Conservation (phyloP, 352 stramenopile species). For the Globisporangium spiculum region DNA sequence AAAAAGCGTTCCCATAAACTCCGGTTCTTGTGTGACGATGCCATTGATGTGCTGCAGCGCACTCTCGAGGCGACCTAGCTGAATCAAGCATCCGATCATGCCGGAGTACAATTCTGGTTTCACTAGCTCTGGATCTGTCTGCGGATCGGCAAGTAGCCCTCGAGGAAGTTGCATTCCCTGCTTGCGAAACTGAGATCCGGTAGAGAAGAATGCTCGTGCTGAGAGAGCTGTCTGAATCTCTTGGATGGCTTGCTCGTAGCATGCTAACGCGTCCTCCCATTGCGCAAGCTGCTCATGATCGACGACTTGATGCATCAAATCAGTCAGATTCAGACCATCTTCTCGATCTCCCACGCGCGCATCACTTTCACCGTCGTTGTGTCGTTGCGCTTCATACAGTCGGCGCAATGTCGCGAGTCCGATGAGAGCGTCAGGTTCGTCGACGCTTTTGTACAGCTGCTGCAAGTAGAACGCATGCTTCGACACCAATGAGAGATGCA, state of each 20-base stretch:
- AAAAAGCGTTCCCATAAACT: conserved; percentile 79
- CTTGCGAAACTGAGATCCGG: neutral
- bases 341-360: conserved; percentile 25
- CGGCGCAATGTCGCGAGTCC: conserved; percentile 57
- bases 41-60: conserved; percentile 86
- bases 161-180: conserved; percentile 19
- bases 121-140: conserved; percentile 47
- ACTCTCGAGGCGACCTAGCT: conserved; percentile 79
- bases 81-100: conserved; percentile 82
- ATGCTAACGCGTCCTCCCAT: conserved; percentile 74
- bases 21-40: conserved; percentile 74
- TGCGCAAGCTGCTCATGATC: conserved; percentile 69
- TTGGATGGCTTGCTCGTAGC: conserved; percentile 78
- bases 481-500: conserved; percentile 47
- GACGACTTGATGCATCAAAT: conserved; percentile 68
- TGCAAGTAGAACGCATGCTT: conserved; percentile 71
- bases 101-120: conserved; percentile 79
- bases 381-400: conserved; percentile 41
- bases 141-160: conserved; percentile 24
- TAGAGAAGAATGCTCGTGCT: conserved; percentile 24
- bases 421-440: conserved; percentile 65
- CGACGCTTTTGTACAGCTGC: conserved; percentile 72
- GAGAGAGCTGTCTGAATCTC: conserved; percentile 54
- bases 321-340: conserved; percentile 49
- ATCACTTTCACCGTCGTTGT: conserved; percentile 26